These are phyloP conservation scores for Zarea fungicola DNA, from an alignment of 2,329 filamentous ascomycete genomes.

Conservation along the genomic window DNA sequence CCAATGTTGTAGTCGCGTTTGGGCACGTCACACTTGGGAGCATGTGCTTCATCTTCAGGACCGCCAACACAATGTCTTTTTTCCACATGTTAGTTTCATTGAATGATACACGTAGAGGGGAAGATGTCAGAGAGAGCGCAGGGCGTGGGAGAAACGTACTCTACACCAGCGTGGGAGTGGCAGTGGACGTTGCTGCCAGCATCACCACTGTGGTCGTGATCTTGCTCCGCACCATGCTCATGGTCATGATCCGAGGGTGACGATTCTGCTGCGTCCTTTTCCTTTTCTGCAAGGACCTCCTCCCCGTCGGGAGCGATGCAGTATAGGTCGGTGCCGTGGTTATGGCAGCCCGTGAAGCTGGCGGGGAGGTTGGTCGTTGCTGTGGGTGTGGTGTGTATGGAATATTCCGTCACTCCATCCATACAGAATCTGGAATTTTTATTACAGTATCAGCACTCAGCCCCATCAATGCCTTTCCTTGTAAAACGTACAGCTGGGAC, in stretches of 20 bases:
- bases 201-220: constrained; percentile 18
- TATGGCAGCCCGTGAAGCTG: constrained; percentile 60
- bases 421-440: constrained; percentile 36
- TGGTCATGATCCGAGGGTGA: constrained; percentile 20
- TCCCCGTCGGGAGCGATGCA: constrained; percentile 55
- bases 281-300: constrained; percentile 54
- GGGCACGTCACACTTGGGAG: constrained; percentile 39
- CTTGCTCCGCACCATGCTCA: constrained; percentile 16
- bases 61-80: constrained; percentile 54
- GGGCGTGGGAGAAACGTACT: constrained; percentile 43
- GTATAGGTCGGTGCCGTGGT: constrained; percentile 52
- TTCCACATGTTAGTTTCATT: constrained; percentile 25
- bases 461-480: no score
- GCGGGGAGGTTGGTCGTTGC: constrained; percentile 52
- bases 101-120: no score
- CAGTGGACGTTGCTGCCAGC: constrained; percentile 42
- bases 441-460: background rate
- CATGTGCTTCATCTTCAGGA: constrained; percentile 32
- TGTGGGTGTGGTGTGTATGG: constrained; percentile 43
- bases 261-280: constrained; percentile 29
- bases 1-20: constrained; percentile 59
- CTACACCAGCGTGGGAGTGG: constrained; percentile 71
- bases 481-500: constrained; percentile 31
- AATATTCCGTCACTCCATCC: constrained; percentile 37
- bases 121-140: background rate